These are phyloP conservation scores for Crithidia brevicula DNA, from an alignment of 208 protist genomes.

Conservation along the genomic window DNA sequence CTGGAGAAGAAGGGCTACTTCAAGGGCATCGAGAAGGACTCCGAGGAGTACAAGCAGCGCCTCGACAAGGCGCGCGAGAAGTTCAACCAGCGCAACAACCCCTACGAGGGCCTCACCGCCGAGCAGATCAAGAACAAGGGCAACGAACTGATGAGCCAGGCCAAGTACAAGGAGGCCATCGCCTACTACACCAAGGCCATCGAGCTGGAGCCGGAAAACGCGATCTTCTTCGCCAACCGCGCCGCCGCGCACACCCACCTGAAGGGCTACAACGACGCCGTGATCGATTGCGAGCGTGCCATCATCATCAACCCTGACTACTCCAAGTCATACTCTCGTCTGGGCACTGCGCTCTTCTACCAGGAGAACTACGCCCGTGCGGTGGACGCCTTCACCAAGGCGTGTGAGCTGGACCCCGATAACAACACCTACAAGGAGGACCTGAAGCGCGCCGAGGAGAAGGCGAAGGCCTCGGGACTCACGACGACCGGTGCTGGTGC, in stretches of 20 bases:
- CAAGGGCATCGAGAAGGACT: constrained; percentile 73
- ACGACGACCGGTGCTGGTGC: constrained; percentile 34
- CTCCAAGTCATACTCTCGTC: constrained; percentile 91
- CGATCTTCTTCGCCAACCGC: constrained; percentile 92
- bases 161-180: constrained; percentile 94
- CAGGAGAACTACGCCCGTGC: constrained; percentile 85
- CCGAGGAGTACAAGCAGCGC: constrained; percentile 76
- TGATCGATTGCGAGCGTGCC: constrained; percentile 91
- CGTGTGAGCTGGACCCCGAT: constrained; percentile 90
- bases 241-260: constrained; percentile 92
- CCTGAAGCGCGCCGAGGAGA: constrained; percentile 88
- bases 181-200: constrained; percentile 94
- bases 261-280: constrained; percentile 88
- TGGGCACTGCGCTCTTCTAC: constrained; percentile 92
- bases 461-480: constrained; percentile 46
- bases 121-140: constrained; percentile 94
- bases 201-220: constrained; percentile 87
- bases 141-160: constrained; percentile 90
- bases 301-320: constrained; percentile 87
- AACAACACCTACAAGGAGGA: constrained; percentile 94
- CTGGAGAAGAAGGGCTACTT: constrained; percentile 93
- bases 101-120: constrained; percentile 88
- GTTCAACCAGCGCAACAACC: constrained; percentile 92
- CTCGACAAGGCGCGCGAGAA: constrained; percentile 86
- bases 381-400: constrained; percentile 90